A percentile compares a stretch with the other conserved stretches of the same genome.
Evolutionary conservation across 371 early-diverging fungal species (phyloP).

Genomic region (Furculomyces boomerangus): DNA sequence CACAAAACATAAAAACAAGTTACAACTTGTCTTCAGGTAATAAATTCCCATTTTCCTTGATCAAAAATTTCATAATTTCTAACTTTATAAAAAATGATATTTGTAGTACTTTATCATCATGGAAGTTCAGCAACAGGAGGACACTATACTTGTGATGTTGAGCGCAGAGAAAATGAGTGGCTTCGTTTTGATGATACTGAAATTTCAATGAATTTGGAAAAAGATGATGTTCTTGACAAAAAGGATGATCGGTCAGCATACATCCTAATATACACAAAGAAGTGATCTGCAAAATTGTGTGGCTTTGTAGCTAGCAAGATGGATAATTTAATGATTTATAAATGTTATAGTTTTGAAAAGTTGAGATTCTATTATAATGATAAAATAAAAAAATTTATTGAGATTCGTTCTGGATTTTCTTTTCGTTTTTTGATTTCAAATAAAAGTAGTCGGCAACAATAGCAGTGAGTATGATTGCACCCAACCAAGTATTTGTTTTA

Average conservation of each 20-base stretch:
- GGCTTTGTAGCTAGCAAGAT: no score
- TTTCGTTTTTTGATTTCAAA: no score
- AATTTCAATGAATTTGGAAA: slow-evolving; percentile 39
- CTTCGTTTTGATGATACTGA: slow-evolving; percentile 78
- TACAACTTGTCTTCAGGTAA: neutral
- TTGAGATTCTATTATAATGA: no score
- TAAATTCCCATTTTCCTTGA: neutral
- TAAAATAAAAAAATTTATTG: no score
- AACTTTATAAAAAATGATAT: no score
- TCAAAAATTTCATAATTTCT: no score
- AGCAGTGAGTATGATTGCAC: slow-evolving; percentile 52
- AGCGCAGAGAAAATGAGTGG: slow-evolving; percentile 58
- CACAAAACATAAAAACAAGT: neutral
- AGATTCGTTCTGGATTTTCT: no score
- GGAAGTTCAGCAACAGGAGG: slow-evolving; percentile 78
- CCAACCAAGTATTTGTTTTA: slow-evolving; percentile 54
- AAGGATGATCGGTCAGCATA: slow-evolving; percentile 31
- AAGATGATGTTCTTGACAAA: slow-evolving; percentile 35
- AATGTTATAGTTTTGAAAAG: no score
- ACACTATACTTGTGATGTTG: slow-evolving; percentile 91
- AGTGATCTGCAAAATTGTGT: neutral
- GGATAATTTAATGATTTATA: no score
- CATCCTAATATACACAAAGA: slow-evolving; percentile 29
- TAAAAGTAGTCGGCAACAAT: slow-evolving; percentile 35
- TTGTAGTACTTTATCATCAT: slow-evolving; percentile 81